Evolutionary conservation across 768 basidiomycete genomes (phyloP).

Genomic region (Tulasnella sp.): DNA sequence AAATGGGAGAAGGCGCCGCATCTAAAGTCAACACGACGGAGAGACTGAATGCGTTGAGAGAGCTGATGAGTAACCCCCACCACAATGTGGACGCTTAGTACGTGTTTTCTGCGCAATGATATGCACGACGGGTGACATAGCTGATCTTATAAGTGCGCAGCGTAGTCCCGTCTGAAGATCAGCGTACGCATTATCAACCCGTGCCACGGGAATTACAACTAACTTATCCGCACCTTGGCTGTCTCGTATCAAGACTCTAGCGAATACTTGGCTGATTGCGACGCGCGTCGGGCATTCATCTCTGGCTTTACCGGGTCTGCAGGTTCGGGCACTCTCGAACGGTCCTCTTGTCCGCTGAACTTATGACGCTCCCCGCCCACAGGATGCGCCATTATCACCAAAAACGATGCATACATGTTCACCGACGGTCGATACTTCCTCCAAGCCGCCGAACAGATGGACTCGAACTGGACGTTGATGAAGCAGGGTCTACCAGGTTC

Average conservation of each 20-base stretch:
- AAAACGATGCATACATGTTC: constrained; percentile 71
- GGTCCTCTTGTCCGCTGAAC: neutral
- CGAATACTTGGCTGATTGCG: constrained; percentile 82
- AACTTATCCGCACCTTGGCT: neutral
- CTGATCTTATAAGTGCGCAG: constrained; percentile 36
- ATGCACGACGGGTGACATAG: neutral
- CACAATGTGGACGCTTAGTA: constrained; percentile 58
- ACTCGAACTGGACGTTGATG: constrained; percentile 92
- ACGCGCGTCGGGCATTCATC: constrained; percentile 80
- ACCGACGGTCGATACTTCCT: constrained; percentile 96
- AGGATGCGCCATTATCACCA: constrained; percentile 77
- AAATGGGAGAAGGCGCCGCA: neutral
- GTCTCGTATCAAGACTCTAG: constrained; percentile 61
- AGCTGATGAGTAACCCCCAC: constrained; percentile 60
- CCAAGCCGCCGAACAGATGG: constrained; percentile 87
- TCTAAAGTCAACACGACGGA: constrained; percentile 50
- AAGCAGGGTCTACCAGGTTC: constrained; percentile 81
- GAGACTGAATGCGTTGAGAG: constrained; percentile 60
- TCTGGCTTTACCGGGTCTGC: constrained; percentile 95
- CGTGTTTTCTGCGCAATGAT: neutral
- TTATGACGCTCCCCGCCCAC: neutral
- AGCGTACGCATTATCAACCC: constrained; percentile 53
- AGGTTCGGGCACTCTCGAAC: constrained; percentile 45
- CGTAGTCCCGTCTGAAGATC: constrained; percentile 88
- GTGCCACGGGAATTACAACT: constrained; percentile 11